Evolutionary conservation across 768 basidiomycete genomes (phyloP), one percentile per base, ranked within the genome.

Genomic region (Leccinum sublutescens): DNA sequence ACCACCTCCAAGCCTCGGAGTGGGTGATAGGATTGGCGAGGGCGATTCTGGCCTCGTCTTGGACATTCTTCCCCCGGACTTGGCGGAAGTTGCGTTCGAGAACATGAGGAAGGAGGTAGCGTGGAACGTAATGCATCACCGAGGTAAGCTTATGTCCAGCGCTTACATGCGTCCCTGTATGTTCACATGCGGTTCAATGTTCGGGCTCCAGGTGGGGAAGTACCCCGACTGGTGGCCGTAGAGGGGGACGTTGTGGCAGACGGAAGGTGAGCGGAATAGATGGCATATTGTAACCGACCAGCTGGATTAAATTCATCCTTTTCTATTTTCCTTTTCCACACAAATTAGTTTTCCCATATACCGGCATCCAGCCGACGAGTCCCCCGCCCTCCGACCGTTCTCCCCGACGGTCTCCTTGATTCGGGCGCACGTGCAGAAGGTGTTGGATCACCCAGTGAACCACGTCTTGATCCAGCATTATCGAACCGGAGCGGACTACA

Each of bases 391-490:
- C 29, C 72, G 74, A 12, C 80, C 82, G 2, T 92, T 91, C 75
- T 84, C 88, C 4, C 81, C 84, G 0, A 89, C 87, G 0, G 87
- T 93, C 23, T 75, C 82, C 2, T 67, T 74, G 23, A 91, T 93
- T 62, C 86, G 85, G 5, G 74, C 80, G 34, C 79, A 82, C 54
- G 87, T 89, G 27, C 82, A 91, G 64, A 73, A 76, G 55, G 78
- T 79, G 7, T 70, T 86, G 11, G 65, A 76, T 25, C 89, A 90
- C 57, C 86, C 85, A 1, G 83, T 93, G 5, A 93, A 93, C 66
- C 91, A 93, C 64, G 91, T 89, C 51, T 81, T 93, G 31, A 90
- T 93, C 52, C 91, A 93, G 66, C 80, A 84, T 68, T 93, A 93
- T 68, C 88, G 91, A 57, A 80, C 79, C 12, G 91, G 91, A 5